These are phyloP conservation scores for Trichoderma brevicompactum DNA, from an alignment of 2,329 filamentous ascomycete species.

Conservation along the genomic window DNA sequence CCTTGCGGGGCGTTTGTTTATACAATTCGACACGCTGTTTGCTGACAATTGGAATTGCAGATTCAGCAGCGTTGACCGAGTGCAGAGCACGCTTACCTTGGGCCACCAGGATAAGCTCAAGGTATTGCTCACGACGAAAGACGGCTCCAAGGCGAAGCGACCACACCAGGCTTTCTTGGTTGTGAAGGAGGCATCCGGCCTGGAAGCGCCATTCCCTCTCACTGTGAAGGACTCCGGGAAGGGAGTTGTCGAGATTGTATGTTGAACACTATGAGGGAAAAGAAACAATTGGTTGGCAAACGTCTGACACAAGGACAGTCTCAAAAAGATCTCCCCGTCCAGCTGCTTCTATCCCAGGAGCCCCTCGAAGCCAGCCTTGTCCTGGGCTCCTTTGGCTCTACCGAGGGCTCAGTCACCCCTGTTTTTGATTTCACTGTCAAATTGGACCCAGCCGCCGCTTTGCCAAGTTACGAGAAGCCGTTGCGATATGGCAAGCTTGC, in stretches of 20 bases:
- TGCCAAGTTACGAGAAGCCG: conserved; percentile 66
- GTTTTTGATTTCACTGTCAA: conserved; percentile 75
- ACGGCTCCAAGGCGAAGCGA: conserved; percentile 76
- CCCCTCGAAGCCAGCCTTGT: conserved; percentile 81
- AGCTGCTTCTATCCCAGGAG: conserved; percentile 70
- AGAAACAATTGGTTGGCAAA: background rate
- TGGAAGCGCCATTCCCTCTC: conserved; percentile 87
- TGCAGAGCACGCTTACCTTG: conserved; percentile 68
- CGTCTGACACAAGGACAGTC: conserved; percentile 58
- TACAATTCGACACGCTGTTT: conserved; percentile 27
- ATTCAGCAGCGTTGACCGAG: conserved; percentile 61
- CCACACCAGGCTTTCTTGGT: conserved; percentile 95
- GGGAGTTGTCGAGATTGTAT: conserved; percentile 80
- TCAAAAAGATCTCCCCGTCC: conserved; percentile 84
- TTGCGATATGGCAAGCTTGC: conserved; percentile 81
- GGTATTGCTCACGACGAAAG: conserved; percentile 78
- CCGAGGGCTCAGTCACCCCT: conserved; percentile 67
- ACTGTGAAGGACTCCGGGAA: conserved; percentile 87
- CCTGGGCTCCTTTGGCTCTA: conserved; percentile 82
- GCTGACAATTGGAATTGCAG: conserved; percentile 48
- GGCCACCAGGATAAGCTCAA: conserved; percentile 75
- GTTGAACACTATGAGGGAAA: conserved; percentile 39
- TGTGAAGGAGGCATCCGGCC: conserved; percentile 74
- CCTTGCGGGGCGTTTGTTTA: background rate
- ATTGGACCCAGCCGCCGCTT: conserved; percentile 63